A percentile compares a stretch with the other conserved stretches of the same genome.
phyloP scores from a whole-genome alignment of 352 stramenopile species.

The Pythium plurisporium region DNA sequence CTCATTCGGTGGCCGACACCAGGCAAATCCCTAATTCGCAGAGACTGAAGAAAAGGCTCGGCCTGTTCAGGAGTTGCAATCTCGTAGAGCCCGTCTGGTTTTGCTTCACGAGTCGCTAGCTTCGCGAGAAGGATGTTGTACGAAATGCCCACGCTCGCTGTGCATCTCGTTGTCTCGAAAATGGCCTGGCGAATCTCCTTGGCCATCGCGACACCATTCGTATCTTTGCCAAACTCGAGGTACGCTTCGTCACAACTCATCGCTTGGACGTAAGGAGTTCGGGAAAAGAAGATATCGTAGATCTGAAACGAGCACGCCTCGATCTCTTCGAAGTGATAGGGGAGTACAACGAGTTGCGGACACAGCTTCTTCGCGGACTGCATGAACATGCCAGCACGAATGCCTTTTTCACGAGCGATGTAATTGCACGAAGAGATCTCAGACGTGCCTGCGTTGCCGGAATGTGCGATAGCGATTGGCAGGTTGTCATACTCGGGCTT shows the following conservation, averaged over 20 bases:
- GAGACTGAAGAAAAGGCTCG: slow-evolving; percentile 56
- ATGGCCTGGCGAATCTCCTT: slow-evolving; percentile 65
- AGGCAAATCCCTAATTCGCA: slow-evolving; percentile 73
- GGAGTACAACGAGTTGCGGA: slow-evolving; percentile 89
- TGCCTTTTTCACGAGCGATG: slow-evolving; percentile 84
- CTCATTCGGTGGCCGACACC: slow-evolving; percentile 68
- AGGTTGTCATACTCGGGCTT: slow-evolving; percentile 64
- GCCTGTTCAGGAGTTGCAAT: slow-evolving; percentile 43
- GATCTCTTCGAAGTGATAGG: slow-evolving; percentile 92
- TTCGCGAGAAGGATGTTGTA: slow-evolving; percentile 94
- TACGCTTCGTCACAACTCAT: slow-evolving; percentile 96
- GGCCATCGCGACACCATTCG: slow-evolving; percentile 66
- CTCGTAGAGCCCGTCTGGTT: slow-evolving; percentile 86
- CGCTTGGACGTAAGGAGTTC: slow-evolving; percentile 88
- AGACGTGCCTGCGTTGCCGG: slow-evolving; percentile 58
- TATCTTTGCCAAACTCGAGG: slow-evolving; percentile 76
- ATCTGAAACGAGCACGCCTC: slow-evolving; percentile 91
- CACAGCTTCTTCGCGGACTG: slow-evolving; percentile 88
- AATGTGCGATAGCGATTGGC: slow-evolving; percentile 91
- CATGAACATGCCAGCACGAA: slow-evolving; percentile 95
- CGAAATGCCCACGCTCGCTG: slow-evolving; percentile 90
- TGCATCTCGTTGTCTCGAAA: slow-evolving; percentile 79
- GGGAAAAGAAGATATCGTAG: slow-evolving; percentile 88
- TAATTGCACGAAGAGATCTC: slow-evolving; percentile 97
- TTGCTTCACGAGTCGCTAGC: slow-evolving; percentile 90